phyloP scores from a whole-genome alignment of 441 rosid species.

The Gossypium trilobum region DNA sequence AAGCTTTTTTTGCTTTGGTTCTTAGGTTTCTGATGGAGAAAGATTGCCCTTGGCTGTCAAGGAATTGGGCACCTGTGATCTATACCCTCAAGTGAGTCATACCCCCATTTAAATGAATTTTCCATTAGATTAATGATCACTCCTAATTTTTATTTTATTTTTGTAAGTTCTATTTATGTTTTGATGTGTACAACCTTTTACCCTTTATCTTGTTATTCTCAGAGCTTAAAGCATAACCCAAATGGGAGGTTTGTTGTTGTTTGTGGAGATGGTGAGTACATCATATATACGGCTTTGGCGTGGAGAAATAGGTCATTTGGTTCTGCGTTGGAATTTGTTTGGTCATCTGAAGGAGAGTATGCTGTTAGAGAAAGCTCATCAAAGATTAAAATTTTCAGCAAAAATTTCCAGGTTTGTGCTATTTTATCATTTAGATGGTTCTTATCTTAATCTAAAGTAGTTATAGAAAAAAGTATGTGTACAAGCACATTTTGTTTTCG shows the following conservation, averaged over 20 bases:
- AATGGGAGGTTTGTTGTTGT: slow-evolving; percentile 98
- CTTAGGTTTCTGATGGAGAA: slow-evolving; percentile 91
- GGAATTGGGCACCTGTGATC: slow-evolving; percentile 97
- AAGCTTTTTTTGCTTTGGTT: slow-evolving; percentile 14
- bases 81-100: slow-evolving; percentile 88
- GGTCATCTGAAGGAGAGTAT: slow-evolving; percentile 97
- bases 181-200: background rate
- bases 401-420: slow-evolving; percentile 75
- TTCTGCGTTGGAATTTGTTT: slow-evolving; percentile 85
- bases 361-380: slow-evolving; percentile 96
- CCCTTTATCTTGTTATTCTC: slow-evolving; percentile 17
- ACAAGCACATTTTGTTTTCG: background rate
- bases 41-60: slow-evolving; percentile 92
- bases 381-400: slow-evolving; percentile 86
- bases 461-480: background rate
- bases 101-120: slow-evolving; percentile 1
- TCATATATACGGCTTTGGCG: slow-evolving; percentile 96
- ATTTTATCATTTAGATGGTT: slow-evolving; percentile 3
- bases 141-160: background rate
- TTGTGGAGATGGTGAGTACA: slow-evolving; percentile 97
- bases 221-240: slow-evolving; percentile 97
- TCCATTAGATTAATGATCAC: background rate
- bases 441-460: background rate
- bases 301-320: slow-evolving; percentile 99
- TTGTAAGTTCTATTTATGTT: background rate